Evolutionary conservation across 2,329 filamentous ascomycete species (phyloP).

Genomic region (Diplocarpon mali): DNA sequence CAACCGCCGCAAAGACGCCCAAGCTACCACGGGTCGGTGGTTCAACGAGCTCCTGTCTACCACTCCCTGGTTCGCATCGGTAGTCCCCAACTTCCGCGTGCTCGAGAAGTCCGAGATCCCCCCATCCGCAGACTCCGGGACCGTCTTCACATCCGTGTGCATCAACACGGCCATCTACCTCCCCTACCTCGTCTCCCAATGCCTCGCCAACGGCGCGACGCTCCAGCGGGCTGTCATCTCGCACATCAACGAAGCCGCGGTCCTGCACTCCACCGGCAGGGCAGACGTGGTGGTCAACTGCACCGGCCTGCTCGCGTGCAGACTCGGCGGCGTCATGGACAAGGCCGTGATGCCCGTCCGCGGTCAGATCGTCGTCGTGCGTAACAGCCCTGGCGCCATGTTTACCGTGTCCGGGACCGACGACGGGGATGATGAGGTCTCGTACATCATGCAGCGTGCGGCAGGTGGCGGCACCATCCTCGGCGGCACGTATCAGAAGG

Average conservation of each 20-base stretch:
- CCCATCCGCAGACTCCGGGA: constrained; percentile 57
- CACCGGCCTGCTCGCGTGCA: constrained; percentile 65
- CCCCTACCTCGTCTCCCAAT: constrained; percentile 73
- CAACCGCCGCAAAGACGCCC: constrained; percentile 28
- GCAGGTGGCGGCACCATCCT: constrained; percentile 56
- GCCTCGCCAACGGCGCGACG: constrained; percentile 59
- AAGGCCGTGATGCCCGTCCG: constrained; percentile 60
- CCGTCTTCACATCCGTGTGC: constrained; percentile 72
- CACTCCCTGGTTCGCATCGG: constrained; percentile 62
- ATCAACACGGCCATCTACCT: constrained; percentile 87
- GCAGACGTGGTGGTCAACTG: constrained; percentile 73
- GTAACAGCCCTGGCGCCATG: constrained; percentile 54
- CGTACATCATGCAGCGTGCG: constrained; percentile 59
- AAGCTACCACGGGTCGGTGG: constrained; percentile 23
- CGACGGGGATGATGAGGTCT: constrained; percentile 50
- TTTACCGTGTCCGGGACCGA: constrained; percentile 49
- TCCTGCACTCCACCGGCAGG: constrained; percentile 44
- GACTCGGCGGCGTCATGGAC: constrained; percentile 75
- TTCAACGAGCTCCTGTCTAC: constrained; percentile 56
- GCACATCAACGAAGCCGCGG: constrained; percentile 64
- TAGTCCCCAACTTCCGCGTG: constrained; percentile 61
- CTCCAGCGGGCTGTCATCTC: constrained; percentile 51
- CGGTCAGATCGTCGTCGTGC: constrained; percentile 63
- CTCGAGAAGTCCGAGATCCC: constrained; percentile 48
- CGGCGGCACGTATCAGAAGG: constrained; percentile 55